Conservation (phyloP, 2,329 filamentous ascomycete genomes). For the Karstenula rhodostoma region DNA sequence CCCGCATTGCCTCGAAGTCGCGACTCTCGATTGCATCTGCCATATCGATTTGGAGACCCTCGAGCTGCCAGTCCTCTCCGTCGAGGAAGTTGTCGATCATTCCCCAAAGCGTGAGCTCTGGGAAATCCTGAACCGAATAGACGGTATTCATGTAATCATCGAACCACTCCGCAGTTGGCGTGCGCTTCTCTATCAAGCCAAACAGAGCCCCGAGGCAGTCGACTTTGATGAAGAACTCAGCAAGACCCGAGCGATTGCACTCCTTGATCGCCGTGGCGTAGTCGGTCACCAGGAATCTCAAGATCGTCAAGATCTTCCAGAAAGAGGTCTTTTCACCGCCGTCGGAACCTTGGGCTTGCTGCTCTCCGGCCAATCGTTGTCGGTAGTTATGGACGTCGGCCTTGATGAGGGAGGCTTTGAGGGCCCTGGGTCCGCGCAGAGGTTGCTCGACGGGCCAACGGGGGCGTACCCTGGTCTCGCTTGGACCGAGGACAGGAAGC, state of each 20-base stretch:
- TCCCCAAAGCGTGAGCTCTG: not conserved
- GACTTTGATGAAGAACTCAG: conserved; percentile 1
- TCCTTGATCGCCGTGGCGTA: not conserved
- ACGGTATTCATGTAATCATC: too few species aligned
- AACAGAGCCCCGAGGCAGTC: not conserved
- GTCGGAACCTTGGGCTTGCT: not conserved
- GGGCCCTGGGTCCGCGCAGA: too few species aligned
- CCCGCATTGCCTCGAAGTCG: not conserved
- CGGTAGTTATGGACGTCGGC: not conserved
- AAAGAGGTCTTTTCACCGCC: not conserved
- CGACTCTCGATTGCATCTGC: not conserved
- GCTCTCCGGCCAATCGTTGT: not conserved
- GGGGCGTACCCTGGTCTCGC: too few species aligned
- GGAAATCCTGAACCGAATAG: too few species aligned
- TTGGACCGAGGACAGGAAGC: too few species aligned
- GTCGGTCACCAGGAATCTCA: not conserved
- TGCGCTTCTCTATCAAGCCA: not conserved
- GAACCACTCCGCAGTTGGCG: not conserved
- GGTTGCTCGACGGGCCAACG: too few species aligned
- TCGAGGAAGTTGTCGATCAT: not conserved
- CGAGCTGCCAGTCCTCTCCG: not conserved
- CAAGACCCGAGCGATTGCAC: not conserved
- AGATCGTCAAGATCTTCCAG: not conserved
- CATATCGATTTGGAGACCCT: not conserved
- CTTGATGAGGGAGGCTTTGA: not conserved